phyloP scores from a whole-genome alignment of 2,329 filamentous ascomycete species.

The Trichoderma sp. region DNA sequence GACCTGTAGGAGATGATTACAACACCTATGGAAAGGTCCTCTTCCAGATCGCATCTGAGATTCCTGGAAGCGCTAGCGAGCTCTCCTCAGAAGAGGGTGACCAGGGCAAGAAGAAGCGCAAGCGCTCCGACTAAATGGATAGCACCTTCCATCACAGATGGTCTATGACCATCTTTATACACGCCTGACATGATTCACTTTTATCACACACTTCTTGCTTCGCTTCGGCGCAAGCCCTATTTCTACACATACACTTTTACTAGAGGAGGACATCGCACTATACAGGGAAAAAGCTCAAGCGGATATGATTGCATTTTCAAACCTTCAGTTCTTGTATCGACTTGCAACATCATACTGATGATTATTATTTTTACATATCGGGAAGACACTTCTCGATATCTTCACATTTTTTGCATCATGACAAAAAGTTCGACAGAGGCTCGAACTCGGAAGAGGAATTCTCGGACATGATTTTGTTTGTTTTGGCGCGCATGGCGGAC shows the following conservation, averaged over 20 bases:
- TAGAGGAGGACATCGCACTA: constrained; percentile 38
- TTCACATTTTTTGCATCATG: constrained; percentile 31
- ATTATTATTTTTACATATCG: constrained; percentile 32
- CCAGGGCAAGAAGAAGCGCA: constrained; percentile 64
- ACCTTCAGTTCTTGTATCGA: constrained; percentile 49
- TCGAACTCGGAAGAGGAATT: constrained; percentile 23
- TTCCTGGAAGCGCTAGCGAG: constrained; percentile 66
- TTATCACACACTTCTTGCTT: constrained; percentile 22
- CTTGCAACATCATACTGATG: constrained; percentile 33
- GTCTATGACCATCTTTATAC: not conserved
- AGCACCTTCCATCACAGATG: not conserved
- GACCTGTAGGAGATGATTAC: constrained; percentile 60
- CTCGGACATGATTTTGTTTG: constrained; percentile 12
- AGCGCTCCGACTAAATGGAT: constrained; percentile 64
- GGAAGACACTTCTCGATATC: constrained; percentile 26
- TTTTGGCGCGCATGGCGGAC: constrained; percentile 33
- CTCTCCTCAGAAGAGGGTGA: constrained; percentile 55
- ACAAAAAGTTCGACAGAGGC: constrained; percentile 32
- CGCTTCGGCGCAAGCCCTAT: constrained; percentile 6
- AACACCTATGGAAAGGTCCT: constrained; percentile 72
- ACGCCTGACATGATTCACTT: constrained; percentile 22
- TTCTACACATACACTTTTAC: constrained; percentile 31
- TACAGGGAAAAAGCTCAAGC: constrained; percentile 37
- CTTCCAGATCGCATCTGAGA: constrained; percentile 76
- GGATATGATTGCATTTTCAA: constrained; percentile 42